These are phyloP conservation scores for Breviolum minutum DNA, from an alignment of 73 alveolate genomes.

Conservation along the genomic window DNA sequence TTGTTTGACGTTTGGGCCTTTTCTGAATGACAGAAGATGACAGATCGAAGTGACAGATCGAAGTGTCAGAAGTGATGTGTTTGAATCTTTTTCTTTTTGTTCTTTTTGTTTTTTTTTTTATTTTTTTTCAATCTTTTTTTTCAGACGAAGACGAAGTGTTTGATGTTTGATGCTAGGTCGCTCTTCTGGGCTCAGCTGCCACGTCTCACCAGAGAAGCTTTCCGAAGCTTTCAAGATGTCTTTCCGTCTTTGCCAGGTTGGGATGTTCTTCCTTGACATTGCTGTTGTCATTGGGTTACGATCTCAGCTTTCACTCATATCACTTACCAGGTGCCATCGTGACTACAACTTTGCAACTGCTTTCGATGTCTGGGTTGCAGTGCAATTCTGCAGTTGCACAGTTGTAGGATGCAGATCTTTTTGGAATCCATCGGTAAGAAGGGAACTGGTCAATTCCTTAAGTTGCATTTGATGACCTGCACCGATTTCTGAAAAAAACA, in stretches of 20 bases:
- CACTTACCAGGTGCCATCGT: too few species aligned
- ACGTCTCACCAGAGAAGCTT: neutral
- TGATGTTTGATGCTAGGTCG: neutral
- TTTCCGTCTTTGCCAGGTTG: neutral
- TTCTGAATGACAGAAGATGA: neutral
- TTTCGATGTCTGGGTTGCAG: neutral
- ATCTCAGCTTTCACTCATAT: neutral
- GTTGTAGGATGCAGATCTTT: slow-evolving; percentile 71
- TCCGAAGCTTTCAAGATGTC: neutral
- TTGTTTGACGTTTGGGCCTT: neutral
- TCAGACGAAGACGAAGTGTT: too few species aligned
- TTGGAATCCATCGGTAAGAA: slow-evolving; percentile 72
- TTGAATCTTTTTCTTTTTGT: too few species aligned
- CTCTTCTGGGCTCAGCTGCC: slow-evolving; percentile 24
- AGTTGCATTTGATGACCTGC: neutral
- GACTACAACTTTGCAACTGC: too few species aligned
- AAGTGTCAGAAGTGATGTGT: too few species aligned
- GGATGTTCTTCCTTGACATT: slow-evolving; percentile 68
- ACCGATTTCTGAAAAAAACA: too few species aligned
- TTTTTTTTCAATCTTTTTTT: neutral
- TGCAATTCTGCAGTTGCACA: neutral
- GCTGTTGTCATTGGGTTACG: slow-evolving; percentile 38
- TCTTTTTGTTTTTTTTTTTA: neutral
- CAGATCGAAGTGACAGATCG: too few species aligned
- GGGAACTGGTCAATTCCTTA: neutral